A percentile compares a stretch with the other conserved stretches of the same genome.
Evolutionary conservation across 2,329 filamentous ascomycete genomes (phyloP).

Genomic region (Aureobasidium sp.): DNA sequence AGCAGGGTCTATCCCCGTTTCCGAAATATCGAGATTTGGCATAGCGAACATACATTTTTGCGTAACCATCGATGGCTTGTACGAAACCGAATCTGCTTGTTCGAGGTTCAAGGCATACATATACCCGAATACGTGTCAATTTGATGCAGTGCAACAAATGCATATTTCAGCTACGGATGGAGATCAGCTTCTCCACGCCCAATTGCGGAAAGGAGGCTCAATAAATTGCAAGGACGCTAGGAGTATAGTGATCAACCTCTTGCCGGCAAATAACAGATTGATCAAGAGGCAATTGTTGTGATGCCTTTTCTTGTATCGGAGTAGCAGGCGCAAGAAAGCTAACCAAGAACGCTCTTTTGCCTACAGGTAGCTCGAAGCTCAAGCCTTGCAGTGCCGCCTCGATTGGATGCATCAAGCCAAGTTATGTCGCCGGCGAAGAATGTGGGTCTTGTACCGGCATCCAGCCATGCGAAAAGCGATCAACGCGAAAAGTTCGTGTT

Average conservation of each 20-base stretch:
- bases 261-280: background rate
- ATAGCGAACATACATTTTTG: background rate
- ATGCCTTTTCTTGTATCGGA: background rate
- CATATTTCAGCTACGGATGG: too few species aligned
- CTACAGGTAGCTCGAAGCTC: too few species aligned
- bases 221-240: conserved; percentile 1
- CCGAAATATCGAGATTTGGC: background rate
- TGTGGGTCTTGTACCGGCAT: background rate
- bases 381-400: background rate
- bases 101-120: background rate
- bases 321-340: background rate
- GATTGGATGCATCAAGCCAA: background rate
- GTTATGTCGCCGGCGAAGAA: background rate
- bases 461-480: background rate
- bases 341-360: too few species aligned
- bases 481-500: conserved; percentile 2
- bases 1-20: background rate
- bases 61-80: background rate
- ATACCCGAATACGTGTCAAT: background rate
- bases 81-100: too few species aligned
- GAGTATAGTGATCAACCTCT: background rate
- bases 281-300: background rate
- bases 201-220: background rate
- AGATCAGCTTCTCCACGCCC: background rate
- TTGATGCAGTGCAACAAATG: background rate